Conservation (phyloP, 2,329 filamentous ascomycete genomes). For the Diaporthe citriasiana region DNA sequence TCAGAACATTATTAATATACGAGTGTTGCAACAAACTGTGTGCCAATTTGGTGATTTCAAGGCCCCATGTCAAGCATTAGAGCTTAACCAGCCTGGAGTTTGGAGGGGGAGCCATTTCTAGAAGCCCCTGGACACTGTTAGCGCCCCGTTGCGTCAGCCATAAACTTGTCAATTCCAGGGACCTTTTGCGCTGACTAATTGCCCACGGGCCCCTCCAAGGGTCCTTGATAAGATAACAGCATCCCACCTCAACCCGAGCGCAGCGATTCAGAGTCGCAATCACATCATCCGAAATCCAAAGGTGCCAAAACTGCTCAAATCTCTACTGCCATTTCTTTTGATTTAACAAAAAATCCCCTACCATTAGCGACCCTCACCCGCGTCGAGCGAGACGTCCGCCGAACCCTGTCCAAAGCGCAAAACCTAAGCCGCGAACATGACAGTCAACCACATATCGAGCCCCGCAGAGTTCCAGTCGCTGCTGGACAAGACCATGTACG, state of each 20-base stretch:
- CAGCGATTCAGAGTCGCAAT: not conserved
- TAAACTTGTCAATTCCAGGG: not conserved
- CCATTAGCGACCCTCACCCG: no score
- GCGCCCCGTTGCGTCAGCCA: not conserved
- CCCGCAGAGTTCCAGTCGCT: slow-evolving; percentile 64
- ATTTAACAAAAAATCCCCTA: not conserved
- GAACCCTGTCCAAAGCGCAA: not conserved
- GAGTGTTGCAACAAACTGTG: not conserved
- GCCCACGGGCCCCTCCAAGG: not conserved
- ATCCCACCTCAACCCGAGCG: slow-evolving; percentile 21
- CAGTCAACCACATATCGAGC: slow-evolving; percentile 56
- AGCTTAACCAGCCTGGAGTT: no score
- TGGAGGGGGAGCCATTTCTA: slow-evolving; percentile 15
- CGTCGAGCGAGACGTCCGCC: not conserved
- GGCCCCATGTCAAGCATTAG: not conserved
- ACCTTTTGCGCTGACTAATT: not conserved
- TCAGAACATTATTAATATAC: not conserved
- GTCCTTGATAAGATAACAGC: slow-evolving; percentile 39
- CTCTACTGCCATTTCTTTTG: accelerated
- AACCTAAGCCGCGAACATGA: slow-evolving; percentile 29
- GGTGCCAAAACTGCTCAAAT: not conserved
- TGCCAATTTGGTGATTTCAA: not conserved
- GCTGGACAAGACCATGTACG: slow-evolving; percentile 62
- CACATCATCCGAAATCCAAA: not conserved
- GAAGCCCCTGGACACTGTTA: not conserved